Evolutionary conservation across 208 protist species (phyloP), one percentile per base, ranked within the genome.

Genomic region (Acanthamoeba culbertsoni): DNA sequence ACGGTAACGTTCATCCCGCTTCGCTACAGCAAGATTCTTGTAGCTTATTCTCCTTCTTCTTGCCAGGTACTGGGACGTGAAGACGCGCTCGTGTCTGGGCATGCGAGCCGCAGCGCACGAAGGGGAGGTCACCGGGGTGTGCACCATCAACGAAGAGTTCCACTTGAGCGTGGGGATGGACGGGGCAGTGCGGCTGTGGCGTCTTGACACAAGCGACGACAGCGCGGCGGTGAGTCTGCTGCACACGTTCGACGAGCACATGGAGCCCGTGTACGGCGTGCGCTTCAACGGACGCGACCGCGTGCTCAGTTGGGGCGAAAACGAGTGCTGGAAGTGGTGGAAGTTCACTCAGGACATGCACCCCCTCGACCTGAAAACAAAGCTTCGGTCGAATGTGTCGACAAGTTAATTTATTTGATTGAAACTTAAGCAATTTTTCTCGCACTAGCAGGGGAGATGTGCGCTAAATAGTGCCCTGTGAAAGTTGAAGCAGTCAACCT

Each of bases 271-370:
- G 23, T n/a, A 63, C 28, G 48, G 79, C 31, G 51, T 88, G 10
- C 48, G 79, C 6, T 88, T 42, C 51, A 88, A 88, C 79, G 79
- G 79, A 62, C 45, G 53, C 31, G 79, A 88, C 43, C 45, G 79
- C 26, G 48, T 88, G 18, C 2, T 40, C 79, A 45, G 46, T 48
- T 88, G 33, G 12, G 79, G 79, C 48, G 79, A 88, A 31, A 12
- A 63, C 51, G 51, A 40, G 20, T 5, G 12, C 45, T 88, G 79
- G 79, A 63, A 57, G 79, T n/a, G 57, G 79, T 63, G 79, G 79
- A 57, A 63, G 79, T 88, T 88, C 79, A 88, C 79, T 18, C 79
- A 88, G 28, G 79, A 88, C 51, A 88, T 88, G 79, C 53, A 65
- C 79, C 79, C 79, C 2, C 48, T 63, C 33, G 43, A 31, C 79